These are phyloP conservation scores for Suhomyces guaymorum DNA, from an alignment of 1,139 yeast species.

Conservation along the genomic window DNA sequence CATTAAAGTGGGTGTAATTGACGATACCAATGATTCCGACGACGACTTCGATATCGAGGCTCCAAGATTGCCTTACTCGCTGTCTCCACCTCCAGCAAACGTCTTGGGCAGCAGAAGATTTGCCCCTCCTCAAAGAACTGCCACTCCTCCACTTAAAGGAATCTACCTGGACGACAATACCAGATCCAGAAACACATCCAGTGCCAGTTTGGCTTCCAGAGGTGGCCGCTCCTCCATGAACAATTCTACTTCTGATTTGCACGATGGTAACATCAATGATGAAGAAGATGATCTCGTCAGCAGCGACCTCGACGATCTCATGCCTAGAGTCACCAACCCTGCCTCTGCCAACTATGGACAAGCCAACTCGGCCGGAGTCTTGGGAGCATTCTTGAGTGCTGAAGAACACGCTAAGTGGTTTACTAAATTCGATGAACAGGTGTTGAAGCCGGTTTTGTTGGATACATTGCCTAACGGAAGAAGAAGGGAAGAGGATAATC, in stretches of 20 bases:
- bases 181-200: conserved; percentile 32
- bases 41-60: conserved; percentile 96
- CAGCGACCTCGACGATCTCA: conserved; percentile 45
- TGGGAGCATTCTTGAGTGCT: conserved; percentile 51
- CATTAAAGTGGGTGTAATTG: conserved; percentile 87
- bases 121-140: conserved; percentile 16
- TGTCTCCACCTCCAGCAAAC: conserved; percentile 19
- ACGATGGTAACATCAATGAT: conserved; percentile 14
- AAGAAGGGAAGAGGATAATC: conserved; percentile 10
- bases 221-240: conserved; percentile 7
- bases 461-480: conserved; percentile 48
- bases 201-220: conserved; percentile 23
- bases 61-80: conserved; percentile 43
- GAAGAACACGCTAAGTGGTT: conserved; percentile 91
- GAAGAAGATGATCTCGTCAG: conserved; percentile 40
- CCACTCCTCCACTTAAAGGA: conserved; percentile 12
- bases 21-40: conserved; percentile 73
- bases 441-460: conserved; percentile 90
- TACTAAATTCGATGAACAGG: conserved; percentile 88
- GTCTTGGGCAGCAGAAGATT: conserved; percentile 39
- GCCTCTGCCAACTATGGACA: conserved; percentile 3
- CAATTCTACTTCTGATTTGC: conserved; percentile 10
- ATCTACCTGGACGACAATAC: conserved; percentile 18
- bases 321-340: conserved; percentile 18
- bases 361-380: conserved; percentile 28